These are phyloP conservation scores for Centella asiatica DNA, from an alignment of 129 eudicot species.

Conservation along the genomic window DNA sequence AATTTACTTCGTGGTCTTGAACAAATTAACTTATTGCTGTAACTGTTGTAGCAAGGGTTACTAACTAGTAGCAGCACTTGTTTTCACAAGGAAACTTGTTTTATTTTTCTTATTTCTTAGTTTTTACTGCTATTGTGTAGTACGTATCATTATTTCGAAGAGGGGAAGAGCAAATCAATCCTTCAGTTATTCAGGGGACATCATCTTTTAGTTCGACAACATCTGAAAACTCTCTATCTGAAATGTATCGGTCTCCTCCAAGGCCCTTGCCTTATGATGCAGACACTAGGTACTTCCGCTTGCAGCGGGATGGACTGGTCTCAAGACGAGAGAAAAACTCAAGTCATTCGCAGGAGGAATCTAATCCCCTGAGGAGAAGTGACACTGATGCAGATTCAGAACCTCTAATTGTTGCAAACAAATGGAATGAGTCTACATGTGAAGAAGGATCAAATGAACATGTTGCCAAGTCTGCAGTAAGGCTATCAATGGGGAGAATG, in stretches of 20 bases:
- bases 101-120: no score
- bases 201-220: constrained; percentile 54
- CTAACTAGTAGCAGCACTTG: background rate
- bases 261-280: constrained; percentile 96
- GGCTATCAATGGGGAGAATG: constrained; percentile 48
- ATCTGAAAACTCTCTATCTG: constrained; percentile 73
- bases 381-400: constrained; percentile 67
- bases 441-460: constrained; percentile 64
- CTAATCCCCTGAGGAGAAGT: constrained; percentile 75
- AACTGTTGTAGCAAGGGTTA: background rate
- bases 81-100: constrained; percentile 9
- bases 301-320: constrained; percentile 77
- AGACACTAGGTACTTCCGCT: constrained; percentile 71
- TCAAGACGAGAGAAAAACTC: constrained; percentile 89
- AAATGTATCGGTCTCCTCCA: constrained; percentile 85
- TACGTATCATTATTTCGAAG: constrained; percentile 78
- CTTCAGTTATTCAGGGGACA: constrained; percentile 77
- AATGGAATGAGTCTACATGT: constrained; percentile 59
- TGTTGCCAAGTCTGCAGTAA: constrained; percentile 49
- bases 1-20: background rate
- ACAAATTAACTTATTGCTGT: background rate
- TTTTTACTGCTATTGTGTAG: constrained; percentile 53
- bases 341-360: constrained; percentile 82
- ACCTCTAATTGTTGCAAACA: constrained; percentile 46
- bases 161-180: constrained; percentile 59